These are phyloP conservation scores for Chlorella vulgaris DNA, from an alignment of 139 green algal species.

Conservation along the genomic window DNA sequence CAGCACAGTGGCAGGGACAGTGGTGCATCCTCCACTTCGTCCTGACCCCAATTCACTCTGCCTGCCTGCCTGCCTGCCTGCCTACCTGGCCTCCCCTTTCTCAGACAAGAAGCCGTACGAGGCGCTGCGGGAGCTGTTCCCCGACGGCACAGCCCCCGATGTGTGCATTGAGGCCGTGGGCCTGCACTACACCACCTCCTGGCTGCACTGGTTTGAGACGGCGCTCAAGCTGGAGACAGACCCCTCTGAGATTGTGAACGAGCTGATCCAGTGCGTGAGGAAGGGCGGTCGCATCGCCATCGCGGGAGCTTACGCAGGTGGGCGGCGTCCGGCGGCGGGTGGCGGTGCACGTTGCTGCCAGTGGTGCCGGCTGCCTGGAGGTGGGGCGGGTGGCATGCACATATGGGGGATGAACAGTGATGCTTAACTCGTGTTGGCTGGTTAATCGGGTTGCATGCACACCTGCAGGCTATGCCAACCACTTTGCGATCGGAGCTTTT, in stretches of 20 bases:
- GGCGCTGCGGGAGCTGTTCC: slow-evolving; percentile 44
- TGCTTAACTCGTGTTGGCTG: no score
- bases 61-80: neutral
- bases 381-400: neutral
- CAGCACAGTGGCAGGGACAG: neutral
- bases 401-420: no score
- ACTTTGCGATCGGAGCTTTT: no score
- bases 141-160: slow-evolving; percentile 51
- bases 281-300: slow-evolving; percentile 49
- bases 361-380: neutral
- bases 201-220: slow-evolving; percentile 59
- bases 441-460: neutral
- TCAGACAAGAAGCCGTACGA: slow-evolving; percentile 39
- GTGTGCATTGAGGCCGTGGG: slow-evolving; percentile 74
- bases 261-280: slow-evolving; percentile 61
- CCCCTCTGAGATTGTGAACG: slow-evolving; percentile 76
- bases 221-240: slow-evolving; percentile 71
- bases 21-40: no score
- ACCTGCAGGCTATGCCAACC: neutral
- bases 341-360: neutral
- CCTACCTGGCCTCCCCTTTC: neutral
- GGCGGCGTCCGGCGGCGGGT: no score
- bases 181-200: slow-evolving; percentile 74
- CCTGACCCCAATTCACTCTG: no score
- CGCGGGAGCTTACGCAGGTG: slow-evolving; percentile 60